Base-by-base conservation (phyloP, 345 rosid species). In the Corchorus olitorius region DNA sequence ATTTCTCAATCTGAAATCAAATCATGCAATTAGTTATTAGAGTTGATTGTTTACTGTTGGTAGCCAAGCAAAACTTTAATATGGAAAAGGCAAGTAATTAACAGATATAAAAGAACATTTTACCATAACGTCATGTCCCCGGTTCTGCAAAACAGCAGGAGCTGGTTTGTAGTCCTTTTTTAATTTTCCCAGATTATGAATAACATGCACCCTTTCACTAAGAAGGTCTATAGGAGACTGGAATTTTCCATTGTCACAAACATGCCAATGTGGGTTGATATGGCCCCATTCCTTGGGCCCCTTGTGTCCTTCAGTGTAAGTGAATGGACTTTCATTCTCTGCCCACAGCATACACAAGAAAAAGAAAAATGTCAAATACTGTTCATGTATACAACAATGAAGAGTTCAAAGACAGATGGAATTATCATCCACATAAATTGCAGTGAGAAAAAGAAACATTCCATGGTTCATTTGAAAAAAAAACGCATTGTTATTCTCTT, bases 171-270 rank as follows among this genome's bases (percentile, higher is more conserved):
- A 93, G 54, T 85, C 81, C 63, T 83, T 86, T 14, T 43, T 70
- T 71, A 92, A 72, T 58, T 77, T 69, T 4, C 89, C 91, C 12
- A 86, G 45, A 17, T 11, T 43, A 13, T 80, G 78, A 35, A 75
- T 19, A 48, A 76, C 20, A 22, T 81, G 58, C 14, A 83, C 86
- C 60, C 82, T 78, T 66, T 52, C 43, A 19, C 60, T 5, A 0
- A 80, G 72, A 37, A 92, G 75, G 82, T 92, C 95, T 62, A 90
- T 86, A 0, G 96, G 96, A 59, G 98, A 94, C 72, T 94, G 98
- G 41, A 74, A 53, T 27, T 76, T 86, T 65, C 98, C 97, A 0
- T 41, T 64, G 22, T 58, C 79, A 56, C 98, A 94, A 52, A 34
- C 53, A 80, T 55, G 16, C 97, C 98, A 93, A 0, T 83, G 34